Evolutionary conservation across 1,284 basidiomycete genomes (phyloP), one percentile per base, ranked within the genome.

Genomic region (Vanrija pseudolonga): DNA sequence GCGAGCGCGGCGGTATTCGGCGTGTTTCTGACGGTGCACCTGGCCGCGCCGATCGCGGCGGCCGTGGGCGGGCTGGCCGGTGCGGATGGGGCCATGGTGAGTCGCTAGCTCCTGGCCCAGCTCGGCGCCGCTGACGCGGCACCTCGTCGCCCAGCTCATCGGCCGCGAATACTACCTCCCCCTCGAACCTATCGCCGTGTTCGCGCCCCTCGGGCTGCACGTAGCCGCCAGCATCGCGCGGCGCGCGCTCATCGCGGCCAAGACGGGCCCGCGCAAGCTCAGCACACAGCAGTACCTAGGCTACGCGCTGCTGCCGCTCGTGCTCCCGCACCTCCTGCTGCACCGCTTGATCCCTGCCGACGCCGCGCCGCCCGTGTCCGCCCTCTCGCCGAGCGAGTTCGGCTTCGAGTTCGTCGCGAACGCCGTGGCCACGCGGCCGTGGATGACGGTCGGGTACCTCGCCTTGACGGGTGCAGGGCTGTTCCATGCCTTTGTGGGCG

Each of bases 401-500:
- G 68, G 64, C 4, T 73, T 67, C 57, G 69, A 73, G 39, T 74
- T 69, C 52, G 71, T 70, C 9, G 67, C 65, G 2, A 70, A 70
- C 59, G 64, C 65, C 6, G 45, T 72, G 19, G 47, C 44, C 3
- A 59, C 54, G 17, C 44, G 55, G n/a, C 53, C 58, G 12, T 60
- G 57, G 56, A 66, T 56, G 51, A 54, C 24, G 46, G 47, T 56
- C 45, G 56, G 56, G 7, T 72, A 71, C 48, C 52, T 67, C 3
- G 45, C 42, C 0, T 52, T 74, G 20, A 55, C 66, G 0, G 64
- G 58, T 0, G 49, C 61, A 3, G 67, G 56, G 8, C 45, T 56
- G 12, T 68, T 57, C 55, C 72, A 74, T 47, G 59, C 56, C 4
- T 24, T 63, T 2, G 63, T 67, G 6, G 72, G 72, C 0, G 45